A percentile compares a stretch with the other conserved stretches of the same genome.
Conservation (phyloP, 2,329 filamentous ascomycete genomes). For the Fusarium cyanostomum region DNA sequence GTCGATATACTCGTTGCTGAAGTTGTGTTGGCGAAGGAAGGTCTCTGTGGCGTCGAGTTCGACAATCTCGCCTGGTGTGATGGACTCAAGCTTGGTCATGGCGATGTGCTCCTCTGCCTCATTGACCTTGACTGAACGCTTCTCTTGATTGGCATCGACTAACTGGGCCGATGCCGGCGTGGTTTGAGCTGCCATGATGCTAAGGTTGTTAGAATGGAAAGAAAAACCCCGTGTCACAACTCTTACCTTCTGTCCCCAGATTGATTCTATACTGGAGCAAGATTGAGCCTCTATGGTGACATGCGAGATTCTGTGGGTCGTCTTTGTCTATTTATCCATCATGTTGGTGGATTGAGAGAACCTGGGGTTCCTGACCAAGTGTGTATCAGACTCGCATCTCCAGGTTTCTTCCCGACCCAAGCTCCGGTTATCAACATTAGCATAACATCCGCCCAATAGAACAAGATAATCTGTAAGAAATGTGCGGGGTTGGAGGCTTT, state of each 20-base stretch:
- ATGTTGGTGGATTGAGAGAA: background rate
- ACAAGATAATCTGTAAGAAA: background rate
- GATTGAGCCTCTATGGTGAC: background rate
- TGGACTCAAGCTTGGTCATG: constrained; percentile 25
- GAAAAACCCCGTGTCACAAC: background rate
- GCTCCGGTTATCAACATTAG: background rate
- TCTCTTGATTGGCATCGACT: background rate
- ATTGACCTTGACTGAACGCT: background rate
- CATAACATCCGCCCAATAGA: constrained; percentile 3
- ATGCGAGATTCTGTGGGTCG: background rate
- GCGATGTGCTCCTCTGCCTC: constrained; percentile 27
- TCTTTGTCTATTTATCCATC: background rate
- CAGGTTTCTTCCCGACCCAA: background rate
- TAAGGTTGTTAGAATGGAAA: background rate
- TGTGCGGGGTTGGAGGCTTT: constrained; percentile 5
- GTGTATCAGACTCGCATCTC: constrained; percentile 5
- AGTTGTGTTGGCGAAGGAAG: constrained; percentile 36
- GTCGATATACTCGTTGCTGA: constrained; percentile 31
- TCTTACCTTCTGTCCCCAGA: background rate
- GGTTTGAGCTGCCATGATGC: constrained; percentile 10
- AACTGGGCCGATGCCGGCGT: background rate
- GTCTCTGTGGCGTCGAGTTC: constrained; percentile 27
- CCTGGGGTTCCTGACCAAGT: background rate
- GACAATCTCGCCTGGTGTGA: constrained; percentile 27
- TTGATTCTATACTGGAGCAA: background rate